A percentile compares a stretch with the other conserved stretches of the same genome.
phyloP scores from a whole-genome alignment of 2,329 filamentous ascomycete genomes.

The Exophiala oligosperma region DNA sequence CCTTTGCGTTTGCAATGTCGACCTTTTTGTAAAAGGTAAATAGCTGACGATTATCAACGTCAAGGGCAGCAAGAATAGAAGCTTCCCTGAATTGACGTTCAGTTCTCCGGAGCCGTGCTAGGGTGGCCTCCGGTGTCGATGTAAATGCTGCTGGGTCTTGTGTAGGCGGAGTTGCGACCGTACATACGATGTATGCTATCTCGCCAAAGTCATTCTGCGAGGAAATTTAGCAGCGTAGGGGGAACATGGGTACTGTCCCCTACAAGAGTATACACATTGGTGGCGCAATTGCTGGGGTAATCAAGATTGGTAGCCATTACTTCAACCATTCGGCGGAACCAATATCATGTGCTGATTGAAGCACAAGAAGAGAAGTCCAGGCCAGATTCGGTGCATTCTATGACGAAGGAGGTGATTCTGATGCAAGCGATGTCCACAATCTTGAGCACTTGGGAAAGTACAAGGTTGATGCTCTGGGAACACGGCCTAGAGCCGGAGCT shows the following conservation, averaged over 20 bases:
- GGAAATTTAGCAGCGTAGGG: not conserved
- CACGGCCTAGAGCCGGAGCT: not conserved
- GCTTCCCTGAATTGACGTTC: conserved; percentile 29
- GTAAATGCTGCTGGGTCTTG: conserved; percentile 12
- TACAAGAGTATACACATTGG: conserved; percentile 28
- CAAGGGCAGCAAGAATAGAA: conserved; percentile 26
- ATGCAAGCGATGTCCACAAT: not conserved
- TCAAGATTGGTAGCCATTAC: conserved; percentile 23
- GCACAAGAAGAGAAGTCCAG: conserved; percentile 7
- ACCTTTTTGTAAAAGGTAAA: conserved; percentile 32
- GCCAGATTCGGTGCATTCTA: conserved; percentile 19
- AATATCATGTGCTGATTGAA: conserved; percentile 14
- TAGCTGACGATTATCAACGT: conserved; percentile 25
- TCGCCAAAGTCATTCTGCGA: conserved; percentile 28
- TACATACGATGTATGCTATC: conserved; percentile 30
- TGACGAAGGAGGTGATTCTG: not conserved
- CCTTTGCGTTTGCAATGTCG: conserved; percentile 26
- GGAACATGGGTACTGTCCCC: not conserved
- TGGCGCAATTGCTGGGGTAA: conserved; percentile 25
- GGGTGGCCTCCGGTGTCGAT: conserved; percentile 14
- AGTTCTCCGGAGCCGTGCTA: conserved; percentile 25
- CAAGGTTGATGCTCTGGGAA: too few species aligned
- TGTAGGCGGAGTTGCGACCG: conserved; percentile 23
- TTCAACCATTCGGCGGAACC: conserved; percentile 27
- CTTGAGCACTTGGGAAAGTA: not conserved